Base-by-base conservation (phyloP, 148 eudicot species). In the Spergularia bocconei region DNA sequence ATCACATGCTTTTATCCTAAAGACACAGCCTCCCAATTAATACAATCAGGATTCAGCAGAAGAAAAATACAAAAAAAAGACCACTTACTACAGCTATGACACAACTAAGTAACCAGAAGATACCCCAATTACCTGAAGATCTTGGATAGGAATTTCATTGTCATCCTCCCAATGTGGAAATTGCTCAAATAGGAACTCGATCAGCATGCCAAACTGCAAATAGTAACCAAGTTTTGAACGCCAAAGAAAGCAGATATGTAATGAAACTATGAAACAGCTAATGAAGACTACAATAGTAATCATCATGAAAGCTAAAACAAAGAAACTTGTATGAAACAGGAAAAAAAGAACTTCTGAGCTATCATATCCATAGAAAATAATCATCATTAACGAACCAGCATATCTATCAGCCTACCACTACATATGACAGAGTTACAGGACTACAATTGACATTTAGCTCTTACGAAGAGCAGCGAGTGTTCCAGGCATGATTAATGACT, bases 151-250 rank as follows among this genome's bases (percentile, higher is more conserved):
- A 82, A 88, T 85, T 61, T 85, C 89, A 67, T 48, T 76, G 52
- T 76, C 84, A 77, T 74, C 84, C 82, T 94, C 95, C 88, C 87
- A 80, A 9, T 80, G 25, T 33, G 95, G 90, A 68, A 77, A 80
- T 59, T 85, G 81, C 67, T 94, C 97, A 64, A 86, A 90, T 17
- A 94, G 84, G 71, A 59, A 91, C 69, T 90, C 97, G 47, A 94
- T 90, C 70, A 94, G 76, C 97, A 91, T 94, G 17, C 97, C 98
- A 79, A 91, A 94, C 98, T 91, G 86, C 80, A 84, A n/a, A 33
- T 25, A 41, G 23, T 36, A 36, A 11, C 13, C 36, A 54, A 54
- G 29, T 12, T 53, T 16, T 13, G 8, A 41, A n/a, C 12, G 4
- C 47, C 11, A n/a, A 36, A 36, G 41, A 71, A 52, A 70, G 47